A percentile compares a stretch with the other conserved stretches of the same genome.
phyloP scores from a whole-genome alignment of 768 basidiomycete species.

The Chalciporus piperatus region DNA sequence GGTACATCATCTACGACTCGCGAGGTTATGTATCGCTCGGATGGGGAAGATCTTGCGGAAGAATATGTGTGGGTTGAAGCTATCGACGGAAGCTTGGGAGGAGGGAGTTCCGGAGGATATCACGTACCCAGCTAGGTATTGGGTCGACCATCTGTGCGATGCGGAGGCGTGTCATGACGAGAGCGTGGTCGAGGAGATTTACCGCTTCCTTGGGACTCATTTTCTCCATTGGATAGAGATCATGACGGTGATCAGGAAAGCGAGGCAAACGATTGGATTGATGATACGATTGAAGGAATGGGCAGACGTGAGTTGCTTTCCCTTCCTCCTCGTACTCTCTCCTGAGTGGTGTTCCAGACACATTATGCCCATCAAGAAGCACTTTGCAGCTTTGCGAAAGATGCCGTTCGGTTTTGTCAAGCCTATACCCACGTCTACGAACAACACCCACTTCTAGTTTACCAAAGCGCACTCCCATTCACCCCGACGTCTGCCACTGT shows the following conservation, averaged over 20 bases:
- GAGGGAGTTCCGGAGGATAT: conserved; percentile 24
- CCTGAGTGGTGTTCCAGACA: conserved; percentile 11
- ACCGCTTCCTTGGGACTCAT: conserved; percentile 20
- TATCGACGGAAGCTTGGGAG: conserved; percentile 18
- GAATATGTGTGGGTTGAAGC: conserved; percentile 22
- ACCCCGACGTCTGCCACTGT: conserved; percentile 25
- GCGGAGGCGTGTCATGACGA: conserved; percentile 2
- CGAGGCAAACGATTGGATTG: conserved; percentile 31
- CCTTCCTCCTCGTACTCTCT: not conserved
- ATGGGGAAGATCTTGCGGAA: conserved; percentile 19
- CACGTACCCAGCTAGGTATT: conserved; percentile 23
- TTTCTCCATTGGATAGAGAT: conserved; percentile 35
- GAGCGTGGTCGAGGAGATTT: conserved; percentile 13
- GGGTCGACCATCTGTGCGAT: conserved; percentile 31
- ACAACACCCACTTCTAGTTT: conserved; percentile 33
- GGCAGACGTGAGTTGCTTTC: conserved; percentile 18
- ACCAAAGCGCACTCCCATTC: conserved; percentile 31
- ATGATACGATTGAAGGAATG: conserved; percentile 27
- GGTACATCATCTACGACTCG: conserved; percentile 20
- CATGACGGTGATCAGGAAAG: conserved; percentile 29
- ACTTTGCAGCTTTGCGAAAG: conserved; percentile 20
- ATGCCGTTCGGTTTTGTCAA: conserved; percentile 32
- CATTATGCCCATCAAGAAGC: conserved; percentile 10
- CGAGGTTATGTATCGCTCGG: conserved; percentile 23
- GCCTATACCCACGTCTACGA: conserved; percentile 30